Evolutionary conservation across 768 basidiomycete species (phyloP), one percentile per base, ranked within the genome.

Genomic region (Agaricus blazei): DNA sequence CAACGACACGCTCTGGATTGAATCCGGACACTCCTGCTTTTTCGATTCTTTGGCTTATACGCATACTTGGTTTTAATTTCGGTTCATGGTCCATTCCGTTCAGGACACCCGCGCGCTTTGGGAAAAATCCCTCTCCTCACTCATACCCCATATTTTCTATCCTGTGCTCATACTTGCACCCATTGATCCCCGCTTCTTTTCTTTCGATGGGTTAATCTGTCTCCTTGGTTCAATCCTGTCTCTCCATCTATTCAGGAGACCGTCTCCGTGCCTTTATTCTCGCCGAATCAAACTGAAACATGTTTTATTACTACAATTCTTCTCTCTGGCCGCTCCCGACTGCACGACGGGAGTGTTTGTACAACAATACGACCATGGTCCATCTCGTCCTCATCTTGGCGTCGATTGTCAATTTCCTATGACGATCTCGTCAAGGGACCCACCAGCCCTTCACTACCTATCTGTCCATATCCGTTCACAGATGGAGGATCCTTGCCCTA

Each of bases 91-190:
- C 19, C 34, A 47, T 36, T 54, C 31, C 54, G 46, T 43, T 48
- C 47, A 48, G 54, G 54, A 55, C 54, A 55, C 54, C 54, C 46
- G 54, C 54, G 54, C 54, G 40, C 29, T 42, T 48, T 38, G 12
- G 42, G 52, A 34, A 34, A 7, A n/a, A 42, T n/a, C 29, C 27
- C 48, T 28, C 34, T 19, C 41, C 54, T 12, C 38, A 55, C 26
- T 28, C 47, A 41, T 48, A 45, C 44, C 28, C 29, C 28, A 14
- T 28, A 26, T 12, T 27, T 28, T 34, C 44, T n/a, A 5, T 40
- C 27, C 19, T 42, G 38, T 48, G 46, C 40, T 34, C 47, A 55
- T 55, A 48, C 54, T 37, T 42, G 15, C 29, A 40, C 28, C 23
- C 41, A 15, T 55, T 47, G 28, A 9, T 27, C 9, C 15, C n/a